These are phyloP conservation scores for Candida glaebosa DNA, from an alignment of 805 yeast genomes.

Conservation along the genomic window DNA sequence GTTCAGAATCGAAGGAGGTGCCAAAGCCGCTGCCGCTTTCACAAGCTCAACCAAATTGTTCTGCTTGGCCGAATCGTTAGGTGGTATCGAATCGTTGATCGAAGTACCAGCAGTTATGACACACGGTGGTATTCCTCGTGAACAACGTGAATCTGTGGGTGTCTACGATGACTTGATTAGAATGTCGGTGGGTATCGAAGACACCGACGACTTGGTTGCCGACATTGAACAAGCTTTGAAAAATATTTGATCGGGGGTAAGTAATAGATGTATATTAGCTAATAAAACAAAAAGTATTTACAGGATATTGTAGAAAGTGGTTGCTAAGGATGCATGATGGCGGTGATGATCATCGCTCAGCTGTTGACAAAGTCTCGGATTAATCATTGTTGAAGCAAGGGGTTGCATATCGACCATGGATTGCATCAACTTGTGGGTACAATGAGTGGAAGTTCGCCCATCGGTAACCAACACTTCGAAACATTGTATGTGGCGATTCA, in stretches of 20 bases:
- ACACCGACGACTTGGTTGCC: slow-evolving; percentile 65
- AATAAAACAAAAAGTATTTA: neutral
- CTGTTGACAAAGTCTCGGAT: too few relatives aligned
- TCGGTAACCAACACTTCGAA: too few relatives aligned
- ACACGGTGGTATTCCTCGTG: slow-evolving; percentile 84
- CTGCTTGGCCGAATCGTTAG: slow-evolving; percentile 85
- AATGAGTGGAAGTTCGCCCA: too few relatives aligned
- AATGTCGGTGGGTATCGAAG: slow-evolving; percentile 85
- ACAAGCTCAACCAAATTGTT: slow-evolving; percentile 71
- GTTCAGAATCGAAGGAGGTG: slow-evolving; percentile 82
- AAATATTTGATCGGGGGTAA: neutral
- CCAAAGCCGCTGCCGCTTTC: slow-evolving; percentile 69
- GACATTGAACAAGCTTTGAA: slow-evolving; percentile 69
- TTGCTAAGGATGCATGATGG: too few relatives aligned
- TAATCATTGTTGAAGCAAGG: too few relatives aligned
- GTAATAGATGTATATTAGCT: neutral
- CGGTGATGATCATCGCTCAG: too few relatives aligned
- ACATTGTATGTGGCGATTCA: too few relatives aligned
- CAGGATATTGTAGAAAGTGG: neutral
- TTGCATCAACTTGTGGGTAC: too few relatives aligned
- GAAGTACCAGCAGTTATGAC: slow-evolving; percentile 93
- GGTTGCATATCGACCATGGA: too few relatives aligned
- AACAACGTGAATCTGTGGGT: slow-evolving; percentile 73
- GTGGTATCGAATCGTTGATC: slow-evolving; percentile 81
- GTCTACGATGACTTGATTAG: slow-evolving; percentile 80